Conservation (phyloP, 208 protist genomes). For the Trichomonas gallinae region DNA sequence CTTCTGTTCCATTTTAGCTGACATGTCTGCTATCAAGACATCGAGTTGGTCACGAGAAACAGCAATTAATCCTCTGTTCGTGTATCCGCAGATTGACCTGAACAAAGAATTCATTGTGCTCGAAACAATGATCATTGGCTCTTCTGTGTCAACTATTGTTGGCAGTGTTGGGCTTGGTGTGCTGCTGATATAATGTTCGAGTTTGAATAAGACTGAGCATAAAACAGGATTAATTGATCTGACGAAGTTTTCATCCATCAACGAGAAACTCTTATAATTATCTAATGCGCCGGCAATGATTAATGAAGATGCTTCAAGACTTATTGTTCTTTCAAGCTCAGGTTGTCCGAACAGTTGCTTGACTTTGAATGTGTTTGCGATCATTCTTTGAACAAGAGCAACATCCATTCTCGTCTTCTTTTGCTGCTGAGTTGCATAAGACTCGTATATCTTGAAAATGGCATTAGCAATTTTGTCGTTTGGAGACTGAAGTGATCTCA, state of each 20-base stretch:
- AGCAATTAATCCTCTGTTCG: not conserved
- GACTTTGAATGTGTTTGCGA: not conserved
- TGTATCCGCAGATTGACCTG: not conserved
- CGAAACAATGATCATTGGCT: not conserved
- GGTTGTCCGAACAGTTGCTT: not conserved
- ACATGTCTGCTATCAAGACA: not conserved
- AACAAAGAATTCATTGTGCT: not conserved
- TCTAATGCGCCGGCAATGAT: not conserved
- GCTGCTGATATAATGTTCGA: not conserved
- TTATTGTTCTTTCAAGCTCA: not conserved
- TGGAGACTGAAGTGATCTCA: not conserved
- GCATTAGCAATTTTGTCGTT: not conserved
- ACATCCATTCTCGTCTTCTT: not conserved
- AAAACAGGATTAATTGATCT: not conserved
- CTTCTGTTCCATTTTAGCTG: not conserved
- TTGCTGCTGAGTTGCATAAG: not conserved
- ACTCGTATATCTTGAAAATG: not conserved
- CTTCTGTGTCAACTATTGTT: not conserved
- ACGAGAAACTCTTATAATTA: not conserved
- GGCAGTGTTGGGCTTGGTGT: not conserved
- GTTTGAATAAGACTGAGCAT: not conserved
- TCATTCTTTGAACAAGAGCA: not conserved
- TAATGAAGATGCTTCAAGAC: not conserved
- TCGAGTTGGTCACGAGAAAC: not conserved
- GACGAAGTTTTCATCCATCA: not conserved